These are phyloP conservation scores for Linnemannia zychae DNA, from an alignment of 192 early-diverging fungal species.

Conservation along the genomic window DNA sequence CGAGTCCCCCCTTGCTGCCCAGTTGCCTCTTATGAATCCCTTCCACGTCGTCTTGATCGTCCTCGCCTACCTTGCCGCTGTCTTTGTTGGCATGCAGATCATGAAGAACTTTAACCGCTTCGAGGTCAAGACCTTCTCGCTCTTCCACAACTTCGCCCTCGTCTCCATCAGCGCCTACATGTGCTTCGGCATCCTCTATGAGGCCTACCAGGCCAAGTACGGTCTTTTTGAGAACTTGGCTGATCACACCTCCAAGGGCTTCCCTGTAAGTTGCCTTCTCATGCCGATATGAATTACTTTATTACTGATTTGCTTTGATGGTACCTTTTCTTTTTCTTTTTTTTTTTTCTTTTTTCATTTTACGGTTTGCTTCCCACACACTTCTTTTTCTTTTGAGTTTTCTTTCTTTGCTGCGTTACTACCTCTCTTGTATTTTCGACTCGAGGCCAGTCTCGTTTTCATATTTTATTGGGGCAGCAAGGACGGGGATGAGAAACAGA, in stretches of 20 bases:
- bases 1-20: slow-evolving; percentile 44
- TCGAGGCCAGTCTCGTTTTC: neutral
- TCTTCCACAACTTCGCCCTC: slow-evolving; percentile 70
- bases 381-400: slow-evolving; percentile 1
- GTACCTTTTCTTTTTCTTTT: neutral
- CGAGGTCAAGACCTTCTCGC: slow-evolving; percentile 61
- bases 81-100: slow-evolving; percentile 63
- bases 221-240: slow-evolving; percentile 65
- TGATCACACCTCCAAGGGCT: slow-evolving; percentile 62
- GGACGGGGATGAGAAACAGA: neutral
- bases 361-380: neutral
- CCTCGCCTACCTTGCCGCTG: slow-evolving; percentile 59
- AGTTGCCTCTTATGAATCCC: slow-evolving; percentile 75
- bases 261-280: slow-evolving; percentile 51
- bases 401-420: neutral
- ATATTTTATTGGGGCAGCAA: neutral
- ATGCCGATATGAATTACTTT: neutral
- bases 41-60: slow-evolving; percentile 69
- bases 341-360: slow-evolving; percentile 11
- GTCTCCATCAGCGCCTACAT: slow-evolving; percentile 70
- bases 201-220: slow-evolving; percentile 63
- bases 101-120: slow-evolving; percentile 65
- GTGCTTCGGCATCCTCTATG: slow-evolving; percentile 61
- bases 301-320: neutral
- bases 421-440: neutral